Conservation (phyloP, 2,329 filamentous ascomycete species). For the Monascus ruber region DNA sequence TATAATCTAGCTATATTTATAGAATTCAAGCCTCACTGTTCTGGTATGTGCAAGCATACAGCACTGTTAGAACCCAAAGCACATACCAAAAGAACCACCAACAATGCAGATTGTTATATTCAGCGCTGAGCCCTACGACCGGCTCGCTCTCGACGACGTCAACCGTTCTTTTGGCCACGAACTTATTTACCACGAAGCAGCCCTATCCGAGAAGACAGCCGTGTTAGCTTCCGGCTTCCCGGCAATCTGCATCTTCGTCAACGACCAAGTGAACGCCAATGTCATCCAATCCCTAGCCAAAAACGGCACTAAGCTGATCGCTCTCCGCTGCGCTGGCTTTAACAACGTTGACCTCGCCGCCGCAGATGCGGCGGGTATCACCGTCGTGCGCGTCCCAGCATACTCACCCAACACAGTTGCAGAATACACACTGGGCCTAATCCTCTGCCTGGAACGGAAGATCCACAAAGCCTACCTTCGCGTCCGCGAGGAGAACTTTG, state of each 20-base stretch:
- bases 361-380: constrained; percentile 45
- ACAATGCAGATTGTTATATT: constrained; percentile 52
- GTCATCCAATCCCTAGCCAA: constrained; percentile 42
- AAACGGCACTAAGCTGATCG: constrained; percentile 45
- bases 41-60: no score
- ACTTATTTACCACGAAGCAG: constrained; percentile 48
- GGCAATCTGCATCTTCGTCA: constrained; percentile 59
- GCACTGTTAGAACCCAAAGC: no score
- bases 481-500: constrained; percentile 58
- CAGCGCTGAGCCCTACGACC: constrained; percentile 54
- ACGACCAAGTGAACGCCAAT: constrained; percentile 44
- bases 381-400: constrained; percentile 55
- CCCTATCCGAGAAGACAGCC: constrained; percentile 46
- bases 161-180: constrained; percentile 31
- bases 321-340: constrained; percentile 57
- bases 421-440: constrained; percentile 56
- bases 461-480: constrained; percentile 58
- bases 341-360: constrained; percentile 53
- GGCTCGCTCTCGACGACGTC: constrained; percentile 40
- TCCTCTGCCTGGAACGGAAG: constrained; percentile 57
- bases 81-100: not conserved
- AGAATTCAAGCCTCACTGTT: no score
- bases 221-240: constrained; percentile 41
- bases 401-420: constrained; percentile 61
- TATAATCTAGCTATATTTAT: no score